Conservation (phyloP, 805 yeast genomes). For the Pichia scutulata region DNA sequence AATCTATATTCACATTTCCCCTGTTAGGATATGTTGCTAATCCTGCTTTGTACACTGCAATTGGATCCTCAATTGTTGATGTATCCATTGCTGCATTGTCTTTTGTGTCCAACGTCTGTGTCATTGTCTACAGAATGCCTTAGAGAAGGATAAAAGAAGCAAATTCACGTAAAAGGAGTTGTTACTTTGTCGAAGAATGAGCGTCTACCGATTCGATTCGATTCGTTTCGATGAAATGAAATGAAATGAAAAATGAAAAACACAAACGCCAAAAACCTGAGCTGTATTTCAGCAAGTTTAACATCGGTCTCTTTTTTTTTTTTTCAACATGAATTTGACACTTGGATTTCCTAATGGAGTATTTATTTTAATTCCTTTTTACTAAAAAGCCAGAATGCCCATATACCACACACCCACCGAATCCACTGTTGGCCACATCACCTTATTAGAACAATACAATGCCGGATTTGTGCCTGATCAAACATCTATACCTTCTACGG, state of each 20-base stretch:
- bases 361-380: too few species aligned
- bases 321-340: neutral
- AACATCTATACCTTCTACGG: neutral
- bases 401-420: neutral
- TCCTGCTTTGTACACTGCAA: neutral
- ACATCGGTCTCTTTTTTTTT: too few species aligned
- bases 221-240: too few species aligned
- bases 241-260: too few species aligned
- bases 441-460: neutral
- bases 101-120: neutral
- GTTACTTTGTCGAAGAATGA: too few species aligned
- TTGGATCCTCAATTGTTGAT: neutral
- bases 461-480: neutral
- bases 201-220: too few species aligned
- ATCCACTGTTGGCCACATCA: neutral
- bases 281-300: too few species aligned
- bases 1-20: neutral
- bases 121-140: neutral
- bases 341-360: neutral
- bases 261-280: neutral
- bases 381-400: too few species aligned
- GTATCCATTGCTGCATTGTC: neutral
- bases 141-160: too few species aligned
- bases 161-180: too few species aligned
- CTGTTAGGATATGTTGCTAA: neutral